These are phyloP conservation scores for Stentor roeselii DNA, from an alignment of 73 alveolate genomes.

Conservation along the genomic window DNA sequence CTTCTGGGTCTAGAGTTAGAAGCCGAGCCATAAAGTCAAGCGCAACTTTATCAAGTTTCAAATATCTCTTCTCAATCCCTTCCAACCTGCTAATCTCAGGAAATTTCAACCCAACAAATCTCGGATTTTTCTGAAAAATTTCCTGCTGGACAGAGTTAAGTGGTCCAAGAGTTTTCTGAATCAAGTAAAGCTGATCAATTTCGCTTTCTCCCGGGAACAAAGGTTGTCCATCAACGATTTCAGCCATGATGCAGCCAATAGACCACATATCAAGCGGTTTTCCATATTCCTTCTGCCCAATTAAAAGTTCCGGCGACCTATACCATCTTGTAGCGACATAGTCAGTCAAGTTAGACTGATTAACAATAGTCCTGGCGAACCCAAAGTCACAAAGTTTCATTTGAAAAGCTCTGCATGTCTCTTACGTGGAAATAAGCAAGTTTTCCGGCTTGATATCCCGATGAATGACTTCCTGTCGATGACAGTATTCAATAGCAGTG, in stretches of 20 bases:
- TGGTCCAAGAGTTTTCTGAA: conserved; percentile 2
- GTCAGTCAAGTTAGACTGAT: conserved; percentile 70
- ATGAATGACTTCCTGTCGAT: conserved; percentile 68
- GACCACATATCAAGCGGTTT: conserved; percentile 31
- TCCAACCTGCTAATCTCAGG: conserved; percentile 29
- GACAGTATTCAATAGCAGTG: conserved; percentile 70
- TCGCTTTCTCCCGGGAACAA: conserved; percentile 29
- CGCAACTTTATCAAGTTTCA: neutral
- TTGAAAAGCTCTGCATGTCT: neutral
- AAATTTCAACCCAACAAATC: conserved; percentile 32
- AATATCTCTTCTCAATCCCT: conserved; percentile 26
- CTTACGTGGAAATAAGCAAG: conserved; percentile 29
- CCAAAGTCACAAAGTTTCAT: conserved; percentile 28
- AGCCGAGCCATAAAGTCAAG: conserved; percentile 15
- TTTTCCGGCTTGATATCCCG: conserved; percentile 90
- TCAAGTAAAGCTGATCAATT: conserved; percentile 22
- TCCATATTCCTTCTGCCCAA: conserved; percentile 26
- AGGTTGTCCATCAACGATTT: conserved; percentile 26
- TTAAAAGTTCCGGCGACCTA: conserved; percentile 51
- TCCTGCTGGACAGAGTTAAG: conserved; percentile 21
- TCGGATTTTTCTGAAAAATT: conserved; percentile 27
- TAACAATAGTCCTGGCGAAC: conserved; percentile 42
- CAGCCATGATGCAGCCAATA: conserved; percentile 34
- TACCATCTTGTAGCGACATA: conserved; percentile 61
- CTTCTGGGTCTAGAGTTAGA: conserved; percentile 80